These are phyloP conservation scores for Aspergillus texensis DNA, from an alignment of 2,329 filamentous ascomycete species.

Conservation along the genomic window DNA sequence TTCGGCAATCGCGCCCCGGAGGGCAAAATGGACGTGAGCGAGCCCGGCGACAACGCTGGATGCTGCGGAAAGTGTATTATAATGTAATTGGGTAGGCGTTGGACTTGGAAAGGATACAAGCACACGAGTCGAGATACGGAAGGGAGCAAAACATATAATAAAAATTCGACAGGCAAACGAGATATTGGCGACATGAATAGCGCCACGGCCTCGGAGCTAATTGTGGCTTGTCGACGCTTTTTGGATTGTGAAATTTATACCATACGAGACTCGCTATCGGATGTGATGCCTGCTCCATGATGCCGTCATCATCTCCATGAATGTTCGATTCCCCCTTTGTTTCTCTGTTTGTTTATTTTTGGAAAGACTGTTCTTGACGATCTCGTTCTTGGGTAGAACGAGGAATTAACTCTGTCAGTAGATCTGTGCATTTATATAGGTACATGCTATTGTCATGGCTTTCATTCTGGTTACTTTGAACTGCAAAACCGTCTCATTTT, in stretches of 20 bases:
- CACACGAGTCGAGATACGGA: constrained; percentile 26
- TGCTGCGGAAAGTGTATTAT: constrained; percentile 87
- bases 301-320: constrained; percentile 43
- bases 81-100: constrained; percentile 57
- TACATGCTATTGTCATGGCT: constrained; percentile 24
- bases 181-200: constrained; percentile 23
- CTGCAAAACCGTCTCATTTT: constrained; percentile 1
- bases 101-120: constrained; percentile 23
- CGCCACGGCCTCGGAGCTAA: constrained; percentile 22
- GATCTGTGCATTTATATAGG: constrained; percentile 25
- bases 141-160: constrained; percentile 19
- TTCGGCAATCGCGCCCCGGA: constrained; percentile 62
- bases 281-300: constrained; percentile 36
- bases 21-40: constrained; percentile 75
- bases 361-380: constrained; percentile 33
- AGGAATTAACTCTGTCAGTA: constrained; percentile 36
- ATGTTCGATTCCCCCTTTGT: constrained; percentile 46
- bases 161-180: constrained; percentile 19
- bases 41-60: constrained; percentile 56
- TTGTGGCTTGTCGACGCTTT: constrained; percentile 25
- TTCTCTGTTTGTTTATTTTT: constrained; percentile 27
- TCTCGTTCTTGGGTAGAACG: constrained; percentile 27
- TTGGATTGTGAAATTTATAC: constrained; percentile 27
- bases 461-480: constrained; percentile 8
- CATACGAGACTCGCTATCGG: constrained; percentile 30